Percentiles rank a stretch among this genome's conserved stretches.
phyloP scores from a whole-genome alignment of 2,329 filamentous ascomycete genomes.

The Epichloe typhina region DNA sequence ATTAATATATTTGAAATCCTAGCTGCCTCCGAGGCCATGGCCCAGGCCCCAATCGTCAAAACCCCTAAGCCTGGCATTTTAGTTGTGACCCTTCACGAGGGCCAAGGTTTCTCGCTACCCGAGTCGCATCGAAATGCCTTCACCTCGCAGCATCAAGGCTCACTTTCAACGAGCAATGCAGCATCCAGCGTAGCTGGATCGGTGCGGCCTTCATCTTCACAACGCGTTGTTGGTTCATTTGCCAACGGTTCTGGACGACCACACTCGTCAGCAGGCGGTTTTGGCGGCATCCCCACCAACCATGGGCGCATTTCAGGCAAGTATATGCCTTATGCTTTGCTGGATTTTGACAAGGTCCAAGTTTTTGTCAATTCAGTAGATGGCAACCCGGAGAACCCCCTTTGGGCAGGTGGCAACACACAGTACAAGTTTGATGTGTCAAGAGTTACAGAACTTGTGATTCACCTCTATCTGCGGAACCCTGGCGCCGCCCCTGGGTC shows the following conservation, averaged over 20 bases:
- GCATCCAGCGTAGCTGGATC: slow-evolving; percentile 35
- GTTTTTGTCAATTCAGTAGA: slow-evolving; percentile 97
- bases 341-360: slow-evolving; percentile 98
- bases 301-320: slow-evolving; percentile 93
- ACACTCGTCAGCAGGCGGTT: slow-evolving; percentile 74
- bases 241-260: slow-evolving; percentile 51
- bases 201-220: slow-evolving; percentile 43
- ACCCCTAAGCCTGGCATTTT: slow-evolving; percentile 85
- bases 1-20: slow-evolving; percentile 8
- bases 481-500: slow-evolving; percentile 73
- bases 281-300: slow-evolving; percentile 77
- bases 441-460: slow-evolving; percentile 75
- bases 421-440: slow-evolving; percentile 99
- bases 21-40: slow-evolving; percentile 77
- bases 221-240: slow-evolving; percentile 48
- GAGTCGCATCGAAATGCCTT: slow-evolving; percentile 75
- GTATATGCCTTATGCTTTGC: slow-evolving; percentile 88
- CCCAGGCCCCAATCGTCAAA: slow-evolving; percentile 53
- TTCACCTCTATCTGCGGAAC: slow-evolving; percentile 91
- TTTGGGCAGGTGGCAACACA: slow-evolving; percentile 97
- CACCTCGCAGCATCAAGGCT: slow-evolving; percentile 58
- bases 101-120: slow-evolving; percentile 79
- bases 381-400: slow-evolving; percentile 81
- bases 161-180: slow-evolving; percentile 51
- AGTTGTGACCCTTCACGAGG: slow-evolving; percentile 93